Base-by-base conservation (phyloP, 1,284 basidiomycete genomes). In the Taiwanofungus camphoratus region DNA sequence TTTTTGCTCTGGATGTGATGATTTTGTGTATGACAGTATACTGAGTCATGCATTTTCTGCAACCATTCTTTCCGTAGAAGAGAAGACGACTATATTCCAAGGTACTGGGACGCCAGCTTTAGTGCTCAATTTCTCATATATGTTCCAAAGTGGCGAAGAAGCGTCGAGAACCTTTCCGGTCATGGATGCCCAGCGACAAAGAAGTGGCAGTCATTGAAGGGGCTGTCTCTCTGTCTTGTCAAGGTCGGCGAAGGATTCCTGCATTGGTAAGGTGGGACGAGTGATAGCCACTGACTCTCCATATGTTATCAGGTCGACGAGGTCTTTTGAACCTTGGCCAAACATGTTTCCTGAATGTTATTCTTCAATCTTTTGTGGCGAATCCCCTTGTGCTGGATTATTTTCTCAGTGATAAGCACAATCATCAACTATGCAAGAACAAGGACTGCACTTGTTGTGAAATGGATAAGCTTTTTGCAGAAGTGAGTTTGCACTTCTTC, bases 321-420 rank as follows among this genome's bases (percentile, higher is more conserved):
- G 94, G 94, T 0, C 71, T 97, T 3, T 71, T 96, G 35, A 97
- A 97, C 60, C 81, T 97, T 5, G 91, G 92, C 4, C 90, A 95
- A 55, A 98, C 94, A 0, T 99, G 94, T 59, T 98, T 93, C 67
- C 73, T 99, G 59, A 95, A 92, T 50, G 91, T 89, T 39, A 82
- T 98, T 36, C 74, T 99, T 5, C 95, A 99, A 64, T 80, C 82
- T n/a, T 86, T 99, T 56, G 69, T 92, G 11, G 89, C 93, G 64
- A 99, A 97, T 55, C 94, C 94, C 0, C 70, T 97, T 4, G 71
- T 98, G 7, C 79, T 92, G 33, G 90, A 91, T 54, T 92, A 88
- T 63, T 98, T 94, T 57, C 76, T 98, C 13, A 78, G 84, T 39
- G 94, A 97, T 62, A 84, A 81, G 56, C 92, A 95, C 59, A 84